Evolutionary conservation across 768 basidiomycete genomes (phyloP).

Genomic region (Lactarius akahatsu): DNA sequence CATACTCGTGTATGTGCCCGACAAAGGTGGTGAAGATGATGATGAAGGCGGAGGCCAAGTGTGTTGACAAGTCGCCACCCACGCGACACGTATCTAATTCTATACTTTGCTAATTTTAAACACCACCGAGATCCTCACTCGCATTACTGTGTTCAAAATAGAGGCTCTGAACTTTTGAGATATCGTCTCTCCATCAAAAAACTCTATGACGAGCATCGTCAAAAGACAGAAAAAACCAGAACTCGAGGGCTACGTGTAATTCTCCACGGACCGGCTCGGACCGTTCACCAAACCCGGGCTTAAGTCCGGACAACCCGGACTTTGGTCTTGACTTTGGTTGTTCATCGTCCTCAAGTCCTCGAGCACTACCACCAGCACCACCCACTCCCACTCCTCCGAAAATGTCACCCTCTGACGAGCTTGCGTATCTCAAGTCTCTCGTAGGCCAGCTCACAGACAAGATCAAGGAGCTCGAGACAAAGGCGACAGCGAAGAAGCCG

Average conservation of each 20-base stretch:
- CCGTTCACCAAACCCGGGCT: neutral
- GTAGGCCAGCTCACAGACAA: slow-evolving; percentile 89
- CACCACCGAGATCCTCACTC: neutral
- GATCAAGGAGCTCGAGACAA: slow-evolving; percentile 77
- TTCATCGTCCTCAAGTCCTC: slow-evolving; percentile 12
- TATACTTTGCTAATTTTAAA: neutral
- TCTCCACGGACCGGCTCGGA: neutral
- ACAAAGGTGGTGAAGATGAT: slow-evolving; percentile 1
- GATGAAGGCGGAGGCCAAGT: neutral
- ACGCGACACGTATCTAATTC: slow-evolving; percentile 6
- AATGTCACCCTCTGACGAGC: slow-evolving; percentile 73
- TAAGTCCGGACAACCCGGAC: neutral
- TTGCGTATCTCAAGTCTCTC: slow-evolving; percentile 93
- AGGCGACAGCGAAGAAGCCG: slow-evolving; percentile 42
- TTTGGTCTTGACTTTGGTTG: neutral
- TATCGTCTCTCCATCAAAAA: slow-evolving; percentile 30
- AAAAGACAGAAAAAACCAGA: neutral
- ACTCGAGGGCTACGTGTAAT: neutral
- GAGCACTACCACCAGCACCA: neutral
- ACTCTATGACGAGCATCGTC: neutral
- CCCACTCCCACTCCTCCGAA: slow-evolving; percentile 19
- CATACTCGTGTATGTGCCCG: slow-evolving; percentile 17
- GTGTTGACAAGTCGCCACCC: neutral
- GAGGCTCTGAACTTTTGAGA: neutral
- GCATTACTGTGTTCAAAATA: neutral